Base-by-base conservation (phyloP, 176 grass and related monocot species). In the sorghum (Sorghum bicolor) region DNA sequence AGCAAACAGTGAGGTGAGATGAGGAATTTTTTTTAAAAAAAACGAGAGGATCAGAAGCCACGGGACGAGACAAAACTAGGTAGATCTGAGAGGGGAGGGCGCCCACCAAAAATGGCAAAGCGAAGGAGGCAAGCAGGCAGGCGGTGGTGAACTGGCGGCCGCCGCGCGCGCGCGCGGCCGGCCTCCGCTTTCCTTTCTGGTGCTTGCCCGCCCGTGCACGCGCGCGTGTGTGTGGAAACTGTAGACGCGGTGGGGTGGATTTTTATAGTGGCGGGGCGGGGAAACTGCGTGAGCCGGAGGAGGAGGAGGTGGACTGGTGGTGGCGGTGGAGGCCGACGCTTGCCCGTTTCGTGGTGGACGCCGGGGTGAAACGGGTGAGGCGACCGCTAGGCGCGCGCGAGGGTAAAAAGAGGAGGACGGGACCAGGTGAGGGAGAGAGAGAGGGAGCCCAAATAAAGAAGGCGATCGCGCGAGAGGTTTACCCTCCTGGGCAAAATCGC, bases 51-150 rank as follows among this genome's bases (percentile, higher is more conserved):
- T 19, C 13, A 55, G 78, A 36, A 5, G 32, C 32, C 69, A 72
- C 39, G 57, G 5, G 68, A 45, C n/a, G 31, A 28, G 64, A 67
- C 34, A 77, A 22, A 83, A 73, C 57, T 36, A 5, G 61, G 25
- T 60, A 78, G 88, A 90, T 90, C 88, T 90, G 83, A 65, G 66
- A 60, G 8, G 12, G 34, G 36, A 58, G 7, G 15, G 43, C 32
- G 22, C 78, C 82, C 84, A 90, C 88, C 84, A 73, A 72, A 86
- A 79, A 86, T 86, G 83, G 66, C 78, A 58, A 76, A 81, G 64
- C 48, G 11, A 52, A 66, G 30, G 72, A 64, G 22, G 39, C 66
- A 65, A 15, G 39, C 28, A 26, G 24, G 47, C 17, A 68, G 45
- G 2, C 24, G 32, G 68, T 39, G 43, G 72, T 61, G 33, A 22